Base-by-base conservation (phyloP, 495 filamentous ascomycete genomes). In the Penicillium psychrofluorescens region DNA sequence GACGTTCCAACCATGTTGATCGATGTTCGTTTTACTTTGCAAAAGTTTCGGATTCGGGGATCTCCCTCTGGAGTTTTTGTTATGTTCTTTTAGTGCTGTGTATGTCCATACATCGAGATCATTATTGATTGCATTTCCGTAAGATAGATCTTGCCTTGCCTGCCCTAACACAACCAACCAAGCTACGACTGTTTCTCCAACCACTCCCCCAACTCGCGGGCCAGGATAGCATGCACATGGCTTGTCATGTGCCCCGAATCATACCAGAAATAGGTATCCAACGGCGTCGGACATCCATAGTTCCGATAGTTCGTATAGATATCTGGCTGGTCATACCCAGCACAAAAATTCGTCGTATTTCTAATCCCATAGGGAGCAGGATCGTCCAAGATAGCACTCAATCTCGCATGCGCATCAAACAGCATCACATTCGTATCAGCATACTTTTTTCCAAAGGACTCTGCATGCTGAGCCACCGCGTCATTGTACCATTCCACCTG, bases 181-280 rank as follows among this genome's bases (percentile, higher is more conserved):
- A 3, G 2, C 22, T 22, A 22, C 22, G 2, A 43, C 28, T 39
- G 38, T 8, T 16, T 13, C 44, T 44, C 7, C 40, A 71, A 52
- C 50, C 51, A 58, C 29, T 30, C 40, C 46, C 62, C 54, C 43
- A 65, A 29, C 33, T 45, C 54, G 27, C 31, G 46, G 4, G 68
- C 63, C 40, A 75, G 37, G 12, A 68, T 57, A 41, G 59, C 37
- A 62, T 76, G 71, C 7, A 63, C 53, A 49, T 67, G 61, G 27
- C 58, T 68, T 6, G 71, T 76, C 52, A 77, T 59, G 63, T 77
- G 73, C 7, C 71, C 71, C 8, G 61, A 63, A 51, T 76, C 69
- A 44, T 61, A 74, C 71, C 74, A 76, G 45, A 77, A 77, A 53
- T 79, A 79, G 46, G 63, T 51, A 16, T 65, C 49, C 52, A 74